Evolutionary conservation across 768 basidiomycete genomes (phyloP).

Genomic region (Macrolepiota albuminosa): DNA sequence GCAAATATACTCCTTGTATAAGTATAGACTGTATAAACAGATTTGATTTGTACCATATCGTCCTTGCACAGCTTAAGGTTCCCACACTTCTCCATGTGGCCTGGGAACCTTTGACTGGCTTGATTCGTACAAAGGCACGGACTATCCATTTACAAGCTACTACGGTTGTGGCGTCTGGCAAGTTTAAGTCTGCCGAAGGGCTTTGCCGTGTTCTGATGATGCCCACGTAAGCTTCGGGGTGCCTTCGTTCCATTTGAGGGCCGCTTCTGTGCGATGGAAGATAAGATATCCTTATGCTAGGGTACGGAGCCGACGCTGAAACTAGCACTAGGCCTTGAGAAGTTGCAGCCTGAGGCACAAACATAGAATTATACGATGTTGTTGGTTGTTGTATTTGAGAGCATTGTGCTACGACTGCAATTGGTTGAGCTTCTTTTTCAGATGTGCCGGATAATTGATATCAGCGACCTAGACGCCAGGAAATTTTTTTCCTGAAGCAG

Average conservation of each 20-base stretch:
- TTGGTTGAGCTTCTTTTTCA: not conserved
- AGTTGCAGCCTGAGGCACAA: not conserved
- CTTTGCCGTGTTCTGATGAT: not conserved
- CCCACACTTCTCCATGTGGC: not conserved
- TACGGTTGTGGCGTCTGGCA: not conserved
- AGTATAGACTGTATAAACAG: not conserved
- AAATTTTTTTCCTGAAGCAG: not conserved
- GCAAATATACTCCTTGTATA: not conserved
- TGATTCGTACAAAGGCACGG: no score
- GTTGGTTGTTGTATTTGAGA: not conserved
- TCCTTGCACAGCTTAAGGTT: not conserved
- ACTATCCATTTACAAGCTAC: not conserved
- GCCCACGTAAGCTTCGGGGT: not conserved
- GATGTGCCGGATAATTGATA: not conserved
- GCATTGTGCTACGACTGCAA: not conserved
- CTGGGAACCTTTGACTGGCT: no score
- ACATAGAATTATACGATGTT: not conserved
- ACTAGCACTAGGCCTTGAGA: not conserved
- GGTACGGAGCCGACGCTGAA: not conserved
- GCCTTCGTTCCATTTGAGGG: conserved; percentile 10
- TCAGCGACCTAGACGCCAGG: not conserved
- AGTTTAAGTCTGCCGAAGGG: no score
- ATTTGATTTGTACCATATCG: not conserved
- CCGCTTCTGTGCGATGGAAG: conserved; percentile 2
- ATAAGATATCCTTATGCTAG: not conserved